Evolutionary conservation across 2,329 filamentous ascomycete species (phyloP).

Genomic region (Fusarium armeniacum): DNA sequence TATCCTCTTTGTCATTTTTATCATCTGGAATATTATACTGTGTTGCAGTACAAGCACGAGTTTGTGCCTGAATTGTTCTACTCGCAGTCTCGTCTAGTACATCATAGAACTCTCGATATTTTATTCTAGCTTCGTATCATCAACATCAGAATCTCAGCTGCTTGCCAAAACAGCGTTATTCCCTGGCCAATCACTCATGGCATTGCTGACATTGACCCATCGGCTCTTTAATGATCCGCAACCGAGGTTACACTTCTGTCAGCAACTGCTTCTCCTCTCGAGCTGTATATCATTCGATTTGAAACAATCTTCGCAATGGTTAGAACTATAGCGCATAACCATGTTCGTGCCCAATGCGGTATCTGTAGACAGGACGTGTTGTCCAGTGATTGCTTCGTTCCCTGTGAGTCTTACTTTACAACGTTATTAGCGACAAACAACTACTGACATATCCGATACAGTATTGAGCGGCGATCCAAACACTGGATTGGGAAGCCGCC

Average conservation of each 20-base stretch:
- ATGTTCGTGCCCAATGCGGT: conserved; percentile 17
- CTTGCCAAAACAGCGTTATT: background rate
- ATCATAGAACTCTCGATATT: no score
- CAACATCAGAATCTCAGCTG: accelerated
- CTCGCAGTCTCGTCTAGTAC: background rate
- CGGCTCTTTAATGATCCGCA: conserved; percentile 24
- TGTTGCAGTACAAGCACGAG: background rate
- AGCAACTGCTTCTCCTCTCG: conserved; percentile 5
- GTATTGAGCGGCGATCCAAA: background rate
- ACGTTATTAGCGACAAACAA: accelerated
- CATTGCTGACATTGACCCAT: conserved; percentile 10
- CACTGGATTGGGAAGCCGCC: background rate
- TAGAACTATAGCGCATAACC: background rate
- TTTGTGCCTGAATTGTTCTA: no score
- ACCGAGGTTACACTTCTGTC: conserved; percentile 4
- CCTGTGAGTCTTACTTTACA: background rate
- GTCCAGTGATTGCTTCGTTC: background rate
- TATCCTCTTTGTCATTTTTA: background rate
- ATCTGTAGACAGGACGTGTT: conserved; percentile 8
- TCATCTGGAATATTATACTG: no score
- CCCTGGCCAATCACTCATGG: background rate
- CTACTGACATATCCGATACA: background rate
- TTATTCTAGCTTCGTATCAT: accelerated
- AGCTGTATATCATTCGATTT: background rate
- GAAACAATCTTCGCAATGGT: background rate